These are phyloP conservation scores for Ogataea neopini DNA, from an alignment of 805 yeast species.

Conservation along the genomic window DNA sequence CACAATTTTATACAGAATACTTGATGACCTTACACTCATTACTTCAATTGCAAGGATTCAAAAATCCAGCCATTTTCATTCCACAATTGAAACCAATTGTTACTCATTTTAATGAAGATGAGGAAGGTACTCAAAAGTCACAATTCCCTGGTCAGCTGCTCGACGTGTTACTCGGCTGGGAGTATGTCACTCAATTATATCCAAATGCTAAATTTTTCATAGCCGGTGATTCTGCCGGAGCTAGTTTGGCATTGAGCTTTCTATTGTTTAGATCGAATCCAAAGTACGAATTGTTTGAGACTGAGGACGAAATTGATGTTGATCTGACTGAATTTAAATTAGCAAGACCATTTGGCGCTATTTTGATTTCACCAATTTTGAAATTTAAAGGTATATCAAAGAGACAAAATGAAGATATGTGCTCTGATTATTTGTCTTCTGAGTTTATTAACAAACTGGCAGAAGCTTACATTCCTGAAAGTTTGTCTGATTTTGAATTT, in stretches of 20 bases:
- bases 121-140: slow-evolving; percentile 5
- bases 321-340: slow-evolving; percentile 3
- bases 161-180: slow-evolving; percentile 35
- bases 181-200: slow-evolving; percentile 23
- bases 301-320: slow-evolving; percentile 10
- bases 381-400: slow-evolving; percentile 18
- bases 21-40: slow-evolving; percentile 41
- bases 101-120: slow-evolving; percentile 1
- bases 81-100: slow-evolving; percentile 30
- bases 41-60: slow-evolving; percentile 49
- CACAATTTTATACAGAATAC: slow-evolving; percentile 47
- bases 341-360: slow-evolving; percentile 26
- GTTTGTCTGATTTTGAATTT: slow-evolving; percentile 21
- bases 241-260: slow-evolving; percentile 40
- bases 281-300: slow-evolving; percentile 16
- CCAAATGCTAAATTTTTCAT: slow-evolving; percentile 36
- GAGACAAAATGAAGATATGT: slow-evolving; percentile 13
- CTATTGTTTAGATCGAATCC: slow-evolving; percentile 41
- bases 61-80: slow-evolving; percentile 46
- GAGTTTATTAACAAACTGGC: slow-evolving; percentile 20
- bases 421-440: slow-evolving; percentile 23
- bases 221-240: slow-evolving; percentile 53
- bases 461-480: slow-evolving; percentile 16
- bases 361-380: slow-evolving; percentile 33
- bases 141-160: slow-evolving; percentile 32